Conservation (phyloP, 345 rosid genomes). For the Lumnitzera racemosa region DNA sequence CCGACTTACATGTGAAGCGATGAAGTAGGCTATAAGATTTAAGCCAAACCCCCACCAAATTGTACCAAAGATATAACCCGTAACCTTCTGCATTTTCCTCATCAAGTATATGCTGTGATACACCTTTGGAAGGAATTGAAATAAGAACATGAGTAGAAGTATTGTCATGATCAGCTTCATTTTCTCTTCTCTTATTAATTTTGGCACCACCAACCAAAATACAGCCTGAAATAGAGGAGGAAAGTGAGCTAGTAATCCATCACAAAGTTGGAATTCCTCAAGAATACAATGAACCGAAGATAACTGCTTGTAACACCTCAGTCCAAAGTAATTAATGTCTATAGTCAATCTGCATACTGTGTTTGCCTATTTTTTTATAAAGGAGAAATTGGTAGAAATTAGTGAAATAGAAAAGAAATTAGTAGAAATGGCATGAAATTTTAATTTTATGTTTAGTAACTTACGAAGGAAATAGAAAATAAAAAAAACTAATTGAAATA, state of each 20-base stretch:
- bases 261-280: too few relatives aligned
- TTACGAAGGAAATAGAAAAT: too few relatives aligned
- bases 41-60: slow-evolving; percentile 98
- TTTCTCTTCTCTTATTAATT: slow-evolving; percentile 50
- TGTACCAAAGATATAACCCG: slow-evolving; percentile 87
- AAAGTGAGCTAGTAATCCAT: background rate
- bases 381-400: too few relatives aligned
- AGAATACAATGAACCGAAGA: too few relatives aligned
- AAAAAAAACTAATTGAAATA: too few relatives aligned
- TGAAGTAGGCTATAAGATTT: slow-evolving; percentile 84
- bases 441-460: too few relatives aligned
- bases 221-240: slow-evolving; percentile 44
- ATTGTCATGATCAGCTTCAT: slow-evolving; percentile 61
- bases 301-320: background rate
- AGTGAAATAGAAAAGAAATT: too few relatives aligned
- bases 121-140: slow-evolving; percentile 73
- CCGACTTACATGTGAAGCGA: slow-evolving; percentile 71
- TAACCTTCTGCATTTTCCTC: slow-evolving; percentile 80
- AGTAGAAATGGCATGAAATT: too few relatives aligned
- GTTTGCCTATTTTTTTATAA: too few relatives aligned
- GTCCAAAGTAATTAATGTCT: too few relatives aligned
- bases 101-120: slow-evolving; percentile 70
- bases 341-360: too few relatives aligned
- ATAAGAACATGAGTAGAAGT: slow-evolving; percentile 44
- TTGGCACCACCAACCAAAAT: slow-evolving; percentile 68